These are phyloP conservation scores for Podospora sp. DNA, from an alignment of 495 filamentous ascomycete species.

Conservation along the genomic window DNA sequence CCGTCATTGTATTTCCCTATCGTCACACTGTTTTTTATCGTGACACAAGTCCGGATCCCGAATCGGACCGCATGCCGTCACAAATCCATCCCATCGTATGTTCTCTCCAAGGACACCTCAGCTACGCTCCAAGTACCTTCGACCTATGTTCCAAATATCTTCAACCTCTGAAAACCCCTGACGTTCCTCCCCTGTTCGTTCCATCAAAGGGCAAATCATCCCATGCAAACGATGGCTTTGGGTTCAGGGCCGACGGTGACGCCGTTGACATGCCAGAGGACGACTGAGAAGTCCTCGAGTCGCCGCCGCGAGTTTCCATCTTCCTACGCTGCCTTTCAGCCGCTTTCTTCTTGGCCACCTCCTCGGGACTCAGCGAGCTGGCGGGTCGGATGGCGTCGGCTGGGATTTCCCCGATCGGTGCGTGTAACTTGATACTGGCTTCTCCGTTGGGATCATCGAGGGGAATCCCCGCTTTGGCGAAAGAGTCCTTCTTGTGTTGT, in stretches of 20 bases:
- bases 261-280: not conserved
- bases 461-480: conserved; percentile 38
- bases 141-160: not conserved
- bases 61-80: too few relatives aligned
- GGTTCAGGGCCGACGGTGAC: not conserved
- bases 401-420: conserved; percentile 42
- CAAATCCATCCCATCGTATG: too few relatives aligned
- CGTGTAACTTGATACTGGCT: conserved; percentile 37
- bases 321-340: conserved; percentile 35
- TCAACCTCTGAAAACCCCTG: not conserved
- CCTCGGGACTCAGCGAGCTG: conserved; percentile 37
- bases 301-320: conserved; percentile 9
- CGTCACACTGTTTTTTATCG: too few relatives aligned
- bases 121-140: too few relatives aligned
- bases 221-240: not conserved
- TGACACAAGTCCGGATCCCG: too few relatives aligned
- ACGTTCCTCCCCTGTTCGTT: not conserved
- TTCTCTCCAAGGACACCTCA: too few relatives aligned
- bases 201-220: not conserved
- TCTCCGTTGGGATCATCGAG: conserved; percentile 28
- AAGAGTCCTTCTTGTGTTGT: conserved; percentile 43
- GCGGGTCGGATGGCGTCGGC: conserved; percentile 37
- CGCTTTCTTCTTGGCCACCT: conserved; percentile 40
- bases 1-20: too few relatives aligned
- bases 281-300: not conserved